Base-by-base conservation (phyloP, 768 basidiomycete species). In the Pleurotus salmoneostramineus region DNA sequence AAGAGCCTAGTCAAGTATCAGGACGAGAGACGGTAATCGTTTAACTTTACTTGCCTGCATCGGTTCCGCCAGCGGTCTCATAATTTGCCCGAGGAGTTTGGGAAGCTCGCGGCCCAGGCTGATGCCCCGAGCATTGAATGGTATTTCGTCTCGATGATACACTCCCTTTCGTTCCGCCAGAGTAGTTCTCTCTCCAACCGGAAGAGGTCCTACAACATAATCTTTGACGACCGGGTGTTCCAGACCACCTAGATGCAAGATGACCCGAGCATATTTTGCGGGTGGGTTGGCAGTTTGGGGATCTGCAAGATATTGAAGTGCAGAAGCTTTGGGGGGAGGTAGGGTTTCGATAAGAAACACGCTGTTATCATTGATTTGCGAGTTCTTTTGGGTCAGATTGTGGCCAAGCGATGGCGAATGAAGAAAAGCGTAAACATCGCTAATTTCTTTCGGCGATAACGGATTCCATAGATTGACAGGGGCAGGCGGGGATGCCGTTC, bases 141-240 rank as follows among this genome's bases (percentile, higher is more conserved):
- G 83, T 45, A 86, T 78, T 5, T 74, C 70, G 4, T 75, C 72
- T n/a, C 75, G 71, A 57, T 83, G 81, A 63, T 83, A 84, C 33
- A 83, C 81, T 48, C 81, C 78, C 6, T 69, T 77, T 57, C 82
- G 67, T 12, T 67, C 68, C n/a, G 69, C 64, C 50, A 85, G 69
- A 2, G 43, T 64, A 4, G 82, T 82, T 11, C 66, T 55, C 5
- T 60, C 47, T 34, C 72, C 65, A 17, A 83, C 63, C 5, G 84
- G 83, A 7, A 87, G 70, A 0, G 85, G 85, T 0, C 85, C 85
- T 15, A 87, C 76, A 8, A 84, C 69, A 62, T 84, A 83, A 62
- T 85, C 81, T 56, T 68, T 72, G 36, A 84, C 75, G 14, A 68
- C 64, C 5, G 82, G 81, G 8, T 68, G 70, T 3, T 60, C 60